These are phyloP conservation scores for Chaetomidium leptoderma DNA, from an alignment of 495 filamentous ascomycete genomes.

Conservation along the genomic window DNA sequence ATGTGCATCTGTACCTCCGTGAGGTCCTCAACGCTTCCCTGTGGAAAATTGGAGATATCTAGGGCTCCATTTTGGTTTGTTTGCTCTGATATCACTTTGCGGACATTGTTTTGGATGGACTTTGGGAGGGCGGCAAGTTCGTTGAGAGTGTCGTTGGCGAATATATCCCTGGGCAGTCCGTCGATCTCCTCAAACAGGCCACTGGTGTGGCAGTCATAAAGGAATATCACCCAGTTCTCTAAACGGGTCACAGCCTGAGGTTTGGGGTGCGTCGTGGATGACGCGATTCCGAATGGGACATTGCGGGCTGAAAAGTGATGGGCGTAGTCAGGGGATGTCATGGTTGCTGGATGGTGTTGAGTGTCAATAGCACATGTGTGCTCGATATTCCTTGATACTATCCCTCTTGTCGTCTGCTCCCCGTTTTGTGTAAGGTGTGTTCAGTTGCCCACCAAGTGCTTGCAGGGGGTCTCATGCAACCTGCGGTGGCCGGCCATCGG, in stretches of 20 bases:
- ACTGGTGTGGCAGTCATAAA: background rate
- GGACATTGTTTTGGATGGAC: background rate
- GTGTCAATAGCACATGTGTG: background rate
- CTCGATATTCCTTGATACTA: background rate
- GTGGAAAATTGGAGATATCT: background rate
- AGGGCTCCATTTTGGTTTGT: background rate
- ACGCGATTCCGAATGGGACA: conserved; percentile 3
- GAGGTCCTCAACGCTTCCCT: background rate
- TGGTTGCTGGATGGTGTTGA: background rate
- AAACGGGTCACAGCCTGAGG: background rate
- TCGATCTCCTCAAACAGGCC: background rate
- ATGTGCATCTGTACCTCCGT: background rate
- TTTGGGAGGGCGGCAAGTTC: background rate
- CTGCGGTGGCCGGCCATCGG: background rate
- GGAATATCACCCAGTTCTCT: conserved; percentile 5
- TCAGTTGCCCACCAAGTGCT: background rate
- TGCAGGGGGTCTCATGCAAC: background rate
- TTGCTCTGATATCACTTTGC: background rate
- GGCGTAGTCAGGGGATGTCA: conserved; percentile 1
- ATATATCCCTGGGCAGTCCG: background rate
- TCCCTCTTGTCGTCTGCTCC: background rate
- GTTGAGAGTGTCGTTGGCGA: conserved; percentile 1
- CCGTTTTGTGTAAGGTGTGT: background rate
- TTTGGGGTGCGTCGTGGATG: background rate
- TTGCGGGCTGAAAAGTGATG: conserved; percentile 11